These are phyloP conservation scores for Cutaneotrichosporon dermatis DNA, from an alignment of 1,284 basidiomycete species.

Conservation along the genomic window DNA sequence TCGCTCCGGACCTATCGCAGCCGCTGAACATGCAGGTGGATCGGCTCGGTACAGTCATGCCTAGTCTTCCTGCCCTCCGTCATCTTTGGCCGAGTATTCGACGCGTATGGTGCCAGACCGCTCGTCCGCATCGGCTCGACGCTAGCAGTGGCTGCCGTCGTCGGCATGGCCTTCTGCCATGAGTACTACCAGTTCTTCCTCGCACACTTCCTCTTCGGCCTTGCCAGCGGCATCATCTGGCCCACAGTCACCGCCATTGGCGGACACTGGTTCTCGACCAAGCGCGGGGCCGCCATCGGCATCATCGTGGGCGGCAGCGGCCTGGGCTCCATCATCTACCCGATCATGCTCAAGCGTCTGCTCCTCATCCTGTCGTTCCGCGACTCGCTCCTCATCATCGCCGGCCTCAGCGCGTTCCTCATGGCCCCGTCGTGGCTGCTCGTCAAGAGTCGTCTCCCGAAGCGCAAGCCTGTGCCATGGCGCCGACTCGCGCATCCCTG, in stretches of 20 bases:
- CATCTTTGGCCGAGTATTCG: conserved; percentile 35
- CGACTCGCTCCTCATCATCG: conserved; percentile 40
- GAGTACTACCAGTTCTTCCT: conserved; percentile 44
- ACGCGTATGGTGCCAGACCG: conserved; percentile 37
- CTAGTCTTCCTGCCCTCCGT: conserved; percentile 36
- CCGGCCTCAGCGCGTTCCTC: conserved; percentile 39
- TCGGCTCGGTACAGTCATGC: conserved; percentile 34
- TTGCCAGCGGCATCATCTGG: conserved; percentile 38
- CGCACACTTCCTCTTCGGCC: conserved; percentile 39
- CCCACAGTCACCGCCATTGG: conserved; percentile 37
- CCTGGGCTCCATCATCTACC: conserved; percentile 41
- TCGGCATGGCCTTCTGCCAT: conserved; percentile 42
- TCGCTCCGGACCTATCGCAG: background rate
- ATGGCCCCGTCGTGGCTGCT: conserved; percentile 43
- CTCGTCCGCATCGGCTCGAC: conserved; percentile 34
- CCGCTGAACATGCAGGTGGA: conserved; percentile 28
- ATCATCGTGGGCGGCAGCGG: conserved; percentile 44
- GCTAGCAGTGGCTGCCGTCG: conserved; percentile 30
- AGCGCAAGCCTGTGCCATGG: conserved; percentile 20
- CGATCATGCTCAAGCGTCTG: conserved; percentile 41
- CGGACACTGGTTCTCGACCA: conserved; percentile 44
- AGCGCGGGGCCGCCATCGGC: conserved; percentile 40
- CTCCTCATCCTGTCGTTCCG: conserved; percentile 30
- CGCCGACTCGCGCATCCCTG: conserved; percentile 23
- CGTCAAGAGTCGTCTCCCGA: conserved; percentile 39